Base-by-base conservation (phyloP, 2,329 filamentous ascomycete genomes). In the Ophiocordyceps sinensis region DNA sequence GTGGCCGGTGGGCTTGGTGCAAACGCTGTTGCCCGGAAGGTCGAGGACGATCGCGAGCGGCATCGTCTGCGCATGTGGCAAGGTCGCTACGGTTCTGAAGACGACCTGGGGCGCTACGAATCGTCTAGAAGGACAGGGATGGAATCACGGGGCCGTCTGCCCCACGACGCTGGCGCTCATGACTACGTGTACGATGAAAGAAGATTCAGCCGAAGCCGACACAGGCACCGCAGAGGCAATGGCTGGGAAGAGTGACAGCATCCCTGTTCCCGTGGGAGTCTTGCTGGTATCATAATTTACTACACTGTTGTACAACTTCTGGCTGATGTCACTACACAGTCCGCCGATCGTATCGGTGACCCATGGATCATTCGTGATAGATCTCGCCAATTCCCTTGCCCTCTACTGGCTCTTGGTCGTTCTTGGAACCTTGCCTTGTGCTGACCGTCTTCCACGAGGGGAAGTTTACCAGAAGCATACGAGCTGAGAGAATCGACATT, bases 1-100 rank as follows among this genome's bases (percentile, higher is more conserved):
- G 67, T 72, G 4, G 70, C 72, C 1, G 71, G 70, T 3, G 71
- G 71, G 4, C 59, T 76, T 10, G 70, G 70, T 5, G 71, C 71
- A 12, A 75, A 71, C 41, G 68, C 65, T 13, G 51, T 71, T 30
- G 64, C 67, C 46, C 66, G 62, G 46, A 58, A 58, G 37, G 52
- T 70, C 11, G 66, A 68, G 49, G 52, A 56, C 12, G 56, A 58
- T 13, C 53, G 55, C 28, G 58, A 56, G 37, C 53, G 53, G 28
- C 47, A 49, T n/a, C 53, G 52, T 15, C 55, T 62, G 44, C 45
- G 55, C 12, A 50, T 50, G 5, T 61, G 62, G 61, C 61, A 63
- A 44, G 45, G 48, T 13, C 54, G 53, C 28, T 54, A 56, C 42
- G 32, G 9, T 5, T 35, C 32, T 7, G 32, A 35, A 5, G n/a